A percentile compares a stretch with the other conserved stretches of the same genome.
Evolutionary conservation across 2,329 filamentous ascomycete genomes (phyloP).

Genomic region (Rosellinia necatrix): DNA sequence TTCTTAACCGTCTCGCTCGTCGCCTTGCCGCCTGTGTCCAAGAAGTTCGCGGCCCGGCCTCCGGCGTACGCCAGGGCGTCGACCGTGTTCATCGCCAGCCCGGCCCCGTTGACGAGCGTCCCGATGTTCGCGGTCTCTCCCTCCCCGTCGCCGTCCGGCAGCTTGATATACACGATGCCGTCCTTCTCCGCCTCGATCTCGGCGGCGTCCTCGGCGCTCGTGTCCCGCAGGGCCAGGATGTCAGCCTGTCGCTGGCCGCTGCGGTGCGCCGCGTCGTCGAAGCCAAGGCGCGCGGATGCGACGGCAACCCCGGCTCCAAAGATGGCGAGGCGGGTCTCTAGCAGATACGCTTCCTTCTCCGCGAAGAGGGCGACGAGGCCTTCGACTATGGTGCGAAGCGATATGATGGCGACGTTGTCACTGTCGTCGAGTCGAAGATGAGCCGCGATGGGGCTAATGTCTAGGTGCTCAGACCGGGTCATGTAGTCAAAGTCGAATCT

Average conservation of each 20-base stretch:
- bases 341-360: slow-evolving; percentile 67
- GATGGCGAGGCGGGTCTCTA: slow-evolving; percentile 56
- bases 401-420: slow-evolving; percentile 41
- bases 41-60: slow-evolving; percentile 77
- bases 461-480: slow-evolving; percentile 41
- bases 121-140: slow-evolving; percentile 60
- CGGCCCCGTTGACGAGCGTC: slow-evolving; percentile 86
- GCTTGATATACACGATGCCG: slow-evolving; percentile 79
- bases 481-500: slow-evolving; percentile 68
- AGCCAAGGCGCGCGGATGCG: slow-evolving; percentile 61
- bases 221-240: slow-evolving; percentile 62
- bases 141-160: slow-evolving; percentile 47
- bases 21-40: slow-evolving; percentile 89
- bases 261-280: slow-evolving; percentile 72
- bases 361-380: slow-evolving; percentile 63
- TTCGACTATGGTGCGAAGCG: slow-evolving; percentile 55
- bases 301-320: slow-evolving; percentile 49
- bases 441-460: slow-evolving; percentile 47
- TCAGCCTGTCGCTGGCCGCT: slow-evolving; percentile 65
- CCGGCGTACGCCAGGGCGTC: slow-evolving; percentile 74
- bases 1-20: slow-evolving; percentile 80
- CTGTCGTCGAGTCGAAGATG: slow-evolving; percentile 58
- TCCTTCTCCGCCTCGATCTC: slow-evolving; percentile 68
- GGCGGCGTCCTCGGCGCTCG: slow-evolving; percentile 54
- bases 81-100: slow-evolving; percentile 88